Base-by-base conservation (phyloP, 192 early-diverging fungal species). In the Coemansia sp. region DNA sequence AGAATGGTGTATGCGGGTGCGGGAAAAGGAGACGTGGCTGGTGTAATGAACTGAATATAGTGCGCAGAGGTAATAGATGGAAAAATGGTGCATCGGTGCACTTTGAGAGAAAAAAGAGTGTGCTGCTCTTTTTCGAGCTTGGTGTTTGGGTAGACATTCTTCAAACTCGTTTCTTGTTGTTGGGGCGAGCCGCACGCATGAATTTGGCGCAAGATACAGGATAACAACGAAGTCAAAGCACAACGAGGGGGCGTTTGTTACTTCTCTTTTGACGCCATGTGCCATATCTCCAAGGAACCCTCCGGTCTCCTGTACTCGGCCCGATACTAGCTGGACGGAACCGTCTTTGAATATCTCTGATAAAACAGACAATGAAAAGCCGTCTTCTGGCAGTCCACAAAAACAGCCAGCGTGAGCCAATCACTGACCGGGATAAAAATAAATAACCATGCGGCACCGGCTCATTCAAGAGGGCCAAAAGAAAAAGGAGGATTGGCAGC, bases 381-480 rank as follows among this genome's bases (percentile, higher is more conserved):
- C 29, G 29, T 32, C 29, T 32, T 32, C 51, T 53, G 29, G 22
- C 21, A 10, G 51, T 53, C 51, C 25, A 53, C 25, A 14, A 24
- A 24, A 24, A 9, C 51, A 21, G 25, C 25, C 51, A 53, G 22
- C 14, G 51, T 53, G 51, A 25, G 51, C 51, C 51, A 53, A 53
- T 53, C 29, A 32, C 29, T 32, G 29, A 32, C 0, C 29, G 29
- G 29, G 29, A 32, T 32, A 32, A 32, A 32, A 32, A 32, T 32
- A 32, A 32, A 32, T 6, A 22, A 22, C 22, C 51, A 53, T 53
- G 51, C 19, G 48, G 48, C 15, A 21, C 48, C 11, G 5, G 51
- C 21, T 53, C 25, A 24, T 53, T 25, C 5, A 0, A 3, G 10
- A 50, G 22, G 5, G 51, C 21, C 22, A 24, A 24, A 22, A 52